Base-by-base conservation (phyloP, 2,329 filamentous ascomycete genomes). In the Microsporum canis region DNA sequence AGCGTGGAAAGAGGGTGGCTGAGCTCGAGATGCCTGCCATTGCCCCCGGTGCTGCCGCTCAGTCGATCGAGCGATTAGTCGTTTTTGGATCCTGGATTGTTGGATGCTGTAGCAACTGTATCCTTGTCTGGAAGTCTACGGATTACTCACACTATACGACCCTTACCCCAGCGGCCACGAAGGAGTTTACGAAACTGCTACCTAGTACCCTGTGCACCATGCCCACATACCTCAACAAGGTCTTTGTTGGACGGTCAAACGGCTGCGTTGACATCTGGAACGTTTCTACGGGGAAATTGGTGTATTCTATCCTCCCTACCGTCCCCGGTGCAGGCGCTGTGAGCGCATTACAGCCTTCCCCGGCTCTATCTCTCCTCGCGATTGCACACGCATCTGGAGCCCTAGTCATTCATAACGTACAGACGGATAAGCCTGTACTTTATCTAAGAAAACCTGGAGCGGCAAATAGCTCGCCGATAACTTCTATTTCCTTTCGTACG, bases 221-320 rank as follows among this genome's bases (percentile, higher is more conserved):
- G 87, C 91, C 92, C 1, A 97, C 94, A 0, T 95, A 91, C 73
- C 76, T 99, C 63, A 99, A 99, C 79, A 99, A 99, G 75, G 83
- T 99, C 51, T 90, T 97, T 66, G 88, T 90, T 2, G 95, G 90
- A 7, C 86, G 90, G 68, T 83, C 83, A 65, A 91, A 99, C 72
- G 94, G 94, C 5, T 88, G 86, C 73, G 86, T 96, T 6, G 94
- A 99, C 71, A 95, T 99, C 58, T 99, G 94, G 92, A 99, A 99
- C 71, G 79, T 99, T 63, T 95, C 88, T 71, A 96, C 89, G 2
- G 91, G 81, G 56, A 96, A 95, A 73, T 80, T 96, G 60, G 84
- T 99, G 33, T 95, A 96, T 73, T 95, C 91, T 1, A 86, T 99
- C 58, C 78, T 94, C 12, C 88, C 94, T 0, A 86, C 88, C 0